These are phyloP conservation scores for Babjeviella inositovora DNA, from an alignment of 805 yeast species.

Conservation along the genomic window DNA sequence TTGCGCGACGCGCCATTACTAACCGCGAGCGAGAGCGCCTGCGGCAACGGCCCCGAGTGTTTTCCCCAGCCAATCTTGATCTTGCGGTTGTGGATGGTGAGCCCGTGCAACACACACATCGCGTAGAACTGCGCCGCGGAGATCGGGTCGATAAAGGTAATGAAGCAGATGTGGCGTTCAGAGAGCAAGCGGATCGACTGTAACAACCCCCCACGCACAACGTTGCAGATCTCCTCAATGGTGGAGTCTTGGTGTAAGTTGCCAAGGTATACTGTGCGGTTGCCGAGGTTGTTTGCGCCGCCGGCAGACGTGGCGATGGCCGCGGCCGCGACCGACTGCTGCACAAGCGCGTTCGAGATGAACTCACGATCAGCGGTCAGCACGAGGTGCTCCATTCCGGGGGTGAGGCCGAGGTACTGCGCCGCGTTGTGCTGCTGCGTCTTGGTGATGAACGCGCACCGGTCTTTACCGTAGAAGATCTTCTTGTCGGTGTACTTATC, in stretches of 20 bases:
- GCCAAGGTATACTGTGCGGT: slow-evolving; percentile 85
- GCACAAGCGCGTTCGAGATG: slow-evolving; percentile 64
- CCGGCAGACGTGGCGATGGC: slow-evolving; percentile 92
- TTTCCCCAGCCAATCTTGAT: slow-evolving; percentile 97
- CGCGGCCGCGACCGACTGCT: slow-evolving; percentile 96
- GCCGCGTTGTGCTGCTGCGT: slow-evolving; percentile 97
- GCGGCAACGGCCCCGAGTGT: slow-evolving; percentile 84
- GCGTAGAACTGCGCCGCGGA: slow-evolving; percentile 98
- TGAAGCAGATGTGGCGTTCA: slow-evolving; percentile 85
- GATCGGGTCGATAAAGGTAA: slow-evolving; percentile 90
- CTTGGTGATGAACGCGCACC: slow-evolving; percentile 88
- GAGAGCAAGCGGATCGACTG: slow-evolving; percentile 69
- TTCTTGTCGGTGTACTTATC: slow-evolving; percentile 63
- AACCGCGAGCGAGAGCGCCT: slow-evolving; percentile 77
- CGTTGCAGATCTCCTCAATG: slow-evolving; percentile 89
- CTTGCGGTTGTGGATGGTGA: slow-evolving; percentile 71
- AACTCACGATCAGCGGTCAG: slow-evolving; percentile 51
- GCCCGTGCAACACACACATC: slow-evolving; percentile 79
- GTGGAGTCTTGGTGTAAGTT: slow-evolving; percentile 79
- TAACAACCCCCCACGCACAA: slow-evolving; percentile 85
- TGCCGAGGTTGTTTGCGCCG: slow-evolving; percentile 83
- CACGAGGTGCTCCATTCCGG: slow-evolving; percentile 71
- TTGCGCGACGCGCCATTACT: slow-evolving; percentile 91
- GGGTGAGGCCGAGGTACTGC: slow-evolving; percentile 80
- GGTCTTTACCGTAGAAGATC: slow-evolving; percentile 84